Conservation (phyloP, 768 basidiomycete genomes). For the Amanita subjunquillea region DNA sequence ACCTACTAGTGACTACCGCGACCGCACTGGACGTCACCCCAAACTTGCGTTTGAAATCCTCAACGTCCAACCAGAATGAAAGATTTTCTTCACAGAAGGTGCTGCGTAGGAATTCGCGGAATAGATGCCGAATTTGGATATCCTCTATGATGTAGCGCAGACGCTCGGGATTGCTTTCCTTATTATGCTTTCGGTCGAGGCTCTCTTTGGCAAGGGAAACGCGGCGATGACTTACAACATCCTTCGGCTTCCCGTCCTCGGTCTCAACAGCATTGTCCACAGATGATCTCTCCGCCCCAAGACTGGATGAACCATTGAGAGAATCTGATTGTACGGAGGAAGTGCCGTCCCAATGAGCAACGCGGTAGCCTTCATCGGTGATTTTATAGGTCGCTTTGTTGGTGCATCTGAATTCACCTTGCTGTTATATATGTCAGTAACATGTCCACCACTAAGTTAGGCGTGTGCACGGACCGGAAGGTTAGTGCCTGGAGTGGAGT, state of each 20-base stretch:
- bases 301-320: slow-evolving; percentile 56
- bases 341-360: slow-evolving; percentile 75
- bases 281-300: slow-evolving; percentile 51
- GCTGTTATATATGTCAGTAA: slow-evolving; percentile 31
- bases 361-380: slow-evolving; percentile 81
- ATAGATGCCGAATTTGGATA: slow-evolving; percentile 76
- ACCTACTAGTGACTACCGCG: slow-evolving; percentile 38
- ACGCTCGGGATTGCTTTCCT: slow-evolving; percentile 89
- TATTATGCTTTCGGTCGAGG: slow-evolving; percentile 44
- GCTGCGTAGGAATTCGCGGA: slow-evolving; percentile 87
- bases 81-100: slow-evolving; percentile 99
- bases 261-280: slow-evolving; percentile 37
- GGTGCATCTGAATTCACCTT: slow-evolving; percentile 95
- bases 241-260: slow-evolving; percentile 23
- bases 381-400: slow-evolving; percentile 92
- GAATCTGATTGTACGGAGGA: slow-evolving; percentile 37
- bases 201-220: slow-evolving; percentile 63
- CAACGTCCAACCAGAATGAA: slow-evolving; percentile 93
- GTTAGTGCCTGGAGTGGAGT: slow-evolving; percentile 64
- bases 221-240: slow-evolving; percentile 66
- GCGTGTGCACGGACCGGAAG: slow-evolving; percentile 62
- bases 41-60: slow-evolving; percentile 96
- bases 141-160: slow-evolving; percentile 90
- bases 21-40: slow-evolving; percentile 89
- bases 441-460: slow-evolving; percentile 6